Evolutionary conservation across 352 stramenopile genomes (phyloP), one percentile per base, ranked within the genome.

Genomic region (Pythium rhizo-oryzae): DNA sequence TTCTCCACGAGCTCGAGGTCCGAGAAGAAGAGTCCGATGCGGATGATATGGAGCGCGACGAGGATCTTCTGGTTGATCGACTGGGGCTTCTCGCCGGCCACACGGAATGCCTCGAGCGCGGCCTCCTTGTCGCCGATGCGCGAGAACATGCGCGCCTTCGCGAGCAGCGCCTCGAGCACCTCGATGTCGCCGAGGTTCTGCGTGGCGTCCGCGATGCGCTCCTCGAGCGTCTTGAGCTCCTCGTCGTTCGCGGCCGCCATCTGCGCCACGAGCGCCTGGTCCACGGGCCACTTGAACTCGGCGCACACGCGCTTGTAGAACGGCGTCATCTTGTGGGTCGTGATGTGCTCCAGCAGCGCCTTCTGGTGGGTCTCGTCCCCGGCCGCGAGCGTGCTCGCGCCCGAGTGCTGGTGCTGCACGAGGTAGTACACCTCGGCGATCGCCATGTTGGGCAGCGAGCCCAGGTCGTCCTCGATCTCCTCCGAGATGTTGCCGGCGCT

Each of bases 61-160:
- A 99, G 97, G 69, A 99, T 98, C 74, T 98, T 98, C 80, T 99
- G 98, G 59, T 98, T 98, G 57, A 94, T 98, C 37, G 83, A 98
- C 69, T 99, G 88, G 56, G 98, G 98, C 69, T 98, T 97, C 69
- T 98, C 87, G 25, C 88, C 85, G 1, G 94, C 79, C 28, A 99
- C 87, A 23, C 84, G 78, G 75, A 98, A 99, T 7, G 96, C 92
- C 47, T 94, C 87, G 16, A 98, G 72, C 25, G 96, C 96, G 44
- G 84, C 80, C 16, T 97, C 78, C 77, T 98, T 96, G 66, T 98
- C 89, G 43, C 94, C 94, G 37, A 98, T 96, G 53, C 93, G 93
- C 52, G 96, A 97, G 61, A 84, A 96, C 90, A 99, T 98, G 51
- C 94, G 81, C 35, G 97, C 98, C 67, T 98, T 93, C 35, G 90